These are phyloP conservation scores for Pichia californica DNA, from an alignment of 805 yeast species.

Conservation along the genomic window DNA sequence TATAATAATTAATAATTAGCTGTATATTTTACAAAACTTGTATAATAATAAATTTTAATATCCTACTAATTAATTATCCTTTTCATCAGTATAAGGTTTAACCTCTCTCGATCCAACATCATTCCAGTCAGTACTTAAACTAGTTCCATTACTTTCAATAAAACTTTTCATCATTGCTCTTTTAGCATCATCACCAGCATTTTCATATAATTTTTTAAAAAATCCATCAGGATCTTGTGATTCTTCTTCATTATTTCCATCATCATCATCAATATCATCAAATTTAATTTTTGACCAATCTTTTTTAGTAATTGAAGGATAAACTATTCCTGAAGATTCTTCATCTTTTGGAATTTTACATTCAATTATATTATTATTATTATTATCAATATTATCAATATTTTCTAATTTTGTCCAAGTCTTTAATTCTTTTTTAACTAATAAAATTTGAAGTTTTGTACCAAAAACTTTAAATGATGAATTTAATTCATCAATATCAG, in stretches of 20 bases:
- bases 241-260: slow-evolving; percentile 39
- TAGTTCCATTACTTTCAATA: slow-evolving; percentile 89
- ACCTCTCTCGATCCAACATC: slow-evolving; percentile 66
- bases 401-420: slow-evolving; percentile 1
- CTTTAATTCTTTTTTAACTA: slow-evolving; percentile 8
- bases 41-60: no score
- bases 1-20: background rate
- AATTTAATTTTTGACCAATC: slow-evolving; percentile 65
- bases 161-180: slow-evolving; percentile 97
- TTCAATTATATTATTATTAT: background rate
- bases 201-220: slow-evolving; percentile 65
- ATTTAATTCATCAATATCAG: slow-evolving; percentile 39
- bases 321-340: slow-evolving; percentile 35
- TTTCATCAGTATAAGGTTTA: slow-evolving; percentile 21
- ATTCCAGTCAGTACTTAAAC: slow-evolving; percentile 88
- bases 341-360: background rate
- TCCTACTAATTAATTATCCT: background rate
- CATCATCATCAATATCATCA: slow-evolving; percentile 18
- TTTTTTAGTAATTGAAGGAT: slow-evolving; percentile 52
- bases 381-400: background rate
- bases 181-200: slow-evolving; percentile 79
- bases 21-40: no score
- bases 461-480: slow-evolving; percentile 49
- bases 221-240: slow-evolving; percentile 52
- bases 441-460: slow-evolving; percentile 59